A percentile compares a stretch with the other conserved stretches of the same genome.
Conservation (phyloP, 2,329 filamentous ascomycete genomes). For the Arachnomyces sp. region DNA sequence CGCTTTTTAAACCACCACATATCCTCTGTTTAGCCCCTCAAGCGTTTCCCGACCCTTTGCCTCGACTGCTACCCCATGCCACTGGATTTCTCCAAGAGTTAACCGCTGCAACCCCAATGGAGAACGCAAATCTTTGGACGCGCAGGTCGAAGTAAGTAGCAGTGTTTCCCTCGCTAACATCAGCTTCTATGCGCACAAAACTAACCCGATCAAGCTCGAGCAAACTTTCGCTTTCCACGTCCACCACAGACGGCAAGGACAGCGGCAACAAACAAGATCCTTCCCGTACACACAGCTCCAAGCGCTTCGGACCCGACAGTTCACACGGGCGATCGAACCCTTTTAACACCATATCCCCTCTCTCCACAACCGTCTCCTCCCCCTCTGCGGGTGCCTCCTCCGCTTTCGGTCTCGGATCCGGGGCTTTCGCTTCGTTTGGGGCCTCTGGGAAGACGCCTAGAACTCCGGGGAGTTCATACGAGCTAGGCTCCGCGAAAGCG, state of each 20-base stretch:
- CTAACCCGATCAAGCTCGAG: slow-evolving; percentile 53
- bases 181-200: slow-evolving; percentile 13
- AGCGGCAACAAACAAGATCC: slow-evolving; percentile 46
- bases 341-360: slow-evolving; percentile 66
- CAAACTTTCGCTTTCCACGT: slow-evolving; percentile 84
- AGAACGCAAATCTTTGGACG: slow-evolving; percentile 45
- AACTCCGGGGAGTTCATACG: slow-evolving; percentile 70
- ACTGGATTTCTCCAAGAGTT: too few relatives aligned
- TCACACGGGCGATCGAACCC: slow-evolving; percentile 69
- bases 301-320: slow-evolving; percentile 65
- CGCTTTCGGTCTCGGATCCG: slow-evolving; percentile 87
- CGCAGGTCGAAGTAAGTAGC: slow-evolving; percentile 39
- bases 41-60: too few relatives aligned
- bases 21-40: too few relatives aligned
- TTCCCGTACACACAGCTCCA: slow-evolving; percentile 57
- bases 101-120: slow-evolving; percentile 31
- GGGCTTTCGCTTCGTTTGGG: slow-evolving; percentile 94
- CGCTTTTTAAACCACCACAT: too few relatives aligned
- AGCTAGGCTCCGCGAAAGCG: slow-evolving; percentile 56
- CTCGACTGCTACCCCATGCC: too few relatives aligned
- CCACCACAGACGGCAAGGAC: slow-evolving; percentile 49
- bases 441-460: slow-evolving; percentile 76
- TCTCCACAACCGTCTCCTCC: slow-evolving; percentile 61
- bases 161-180: slow-evolving; percentile 17
- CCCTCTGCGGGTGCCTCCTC: slow-evolving; percentile 71